These are phyloP conservation scores for Lumnitzera littorea DNA, from an alignment of 345 rosid species.

Conservation along the genomic window DNA sequence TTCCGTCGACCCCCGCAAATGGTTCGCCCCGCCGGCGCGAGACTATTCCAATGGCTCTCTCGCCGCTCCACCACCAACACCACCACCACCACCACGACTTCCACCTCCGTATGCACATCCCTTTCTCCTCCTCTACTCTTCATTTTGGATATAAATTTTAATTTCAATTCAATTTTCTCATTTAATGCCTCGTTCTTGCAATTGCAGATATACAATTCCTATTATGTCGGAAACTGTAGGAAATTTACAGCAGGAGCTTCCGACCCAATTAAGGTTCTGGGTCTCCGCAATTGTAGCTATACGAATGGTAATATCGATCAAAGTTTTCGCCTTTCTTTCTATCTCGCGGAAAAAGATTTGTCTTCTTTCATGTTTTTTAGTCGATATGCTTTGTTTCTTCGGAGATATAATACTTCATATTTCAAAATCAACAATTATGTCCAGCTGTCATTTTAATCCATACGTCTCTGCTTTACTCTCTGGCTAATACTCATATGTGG, in stretches of 20 bases:
- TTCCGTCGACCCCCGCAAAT: conserved; percentile 15
- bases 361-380: background rate
- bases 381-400: background rate
- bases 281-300: conserved; percentile 17
- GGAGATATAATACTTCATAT: too few species aligned
- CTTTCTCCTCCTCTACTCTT: background rate
- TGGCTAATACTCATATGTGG: background rate
- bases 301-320: conserved; percentile 25
- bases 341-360: background rate
- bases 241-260: conserved; percentile 29
- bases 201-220: conserved; percentile 33
- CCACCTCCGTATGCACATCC: conserved; percentile 23
- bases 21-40: conserved; percentile 58
- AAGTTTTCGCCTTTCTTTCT: background rate
- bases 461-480: background rate
- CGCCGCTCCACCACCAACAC: conserved; percentile 38
- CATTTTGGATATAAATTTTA: background rate
- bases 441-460: too few species aligned
- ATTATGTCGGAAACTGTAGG: conserved; percentile 34
- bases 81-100: conserved; percentile 19
- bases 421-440: too few species aligned
- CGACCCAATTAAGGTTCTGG: conserved; percentile 14
- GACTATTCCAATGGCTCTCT: conserved; percentile 40
- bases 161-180: conserved; percentile 3
- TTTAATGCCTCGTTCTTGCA: background rate